Percentiles rank a stretch among this genome's conserved stretches.
phyloP scores from a whole-genome alignment of 2,329 filamentous ascomycete genomes.

The Alternaria ethzedia region DNA sequence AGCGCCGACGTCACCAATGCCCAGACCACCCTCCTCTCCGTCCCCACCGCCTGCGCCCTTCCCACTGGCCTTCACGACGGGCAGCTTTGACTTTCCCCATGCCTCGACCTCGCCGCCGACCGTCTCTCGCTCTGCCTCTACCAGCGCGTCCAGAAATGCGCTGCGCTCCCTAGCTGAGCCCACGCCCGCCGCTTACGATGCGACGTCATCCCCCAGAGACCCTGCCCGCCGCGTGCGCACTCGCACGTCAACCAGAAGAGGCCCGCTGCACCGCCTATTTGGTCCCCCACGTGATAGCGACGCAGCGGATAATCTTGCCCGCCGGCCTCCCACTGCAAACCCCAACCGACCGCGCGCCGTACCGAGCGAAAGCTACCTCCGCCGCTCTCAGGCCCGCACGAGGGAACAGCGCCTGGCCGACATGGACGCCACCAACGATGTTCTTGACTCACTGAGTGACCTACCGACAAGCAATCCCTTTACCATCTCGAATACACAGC shows the following conservation, averaged over 20 bases:
- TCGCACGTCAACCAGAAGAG: conserved; percentile 18
- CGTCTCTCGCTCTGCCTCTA: conserved; percentile 6
- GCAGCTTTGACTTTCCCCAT: conserved; percentile 55
- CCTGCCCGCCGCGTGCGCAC: conserved; percentile 14
- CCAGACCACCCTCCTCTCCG: conserved; percentile 36
- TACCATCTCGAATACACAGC: conserved; percentile 6
- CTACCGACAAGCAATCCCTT: conserved; percentile 23
- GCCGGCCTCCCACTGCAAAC: conserved; percentile 26
- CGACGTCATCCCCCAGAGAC: conserved; percentile 11
- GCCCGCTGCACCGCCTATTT: conserved; percentile 27
- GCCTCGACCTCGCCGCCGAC: conserved; percentile 42
- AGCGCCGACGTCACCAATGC: conserved; percentile 37
- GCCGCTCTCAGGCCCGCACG: conserved; percentile 41
- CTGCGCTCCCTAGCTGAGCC: conserved; percentile 13
- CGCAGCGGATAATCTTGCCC: conserved; percentile 12
- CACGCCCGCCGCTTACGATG: conserved; percentile 12
- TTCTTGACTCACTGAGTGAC: conserved; percentile 33
- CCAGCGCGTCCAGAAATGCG: conserved; percentile 7
- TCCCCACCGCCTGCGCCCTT: conserved; percentile 37
- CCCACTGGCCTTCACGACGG: conserved; percentile 39
- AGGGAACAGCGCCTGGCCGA: conserved; percentile 30
- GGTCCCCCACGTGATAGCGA: conserved; percentile 31
- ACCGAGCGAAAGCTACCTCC: conserved; percentile 46
- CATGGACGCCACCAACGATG: conserved; percentile 28
- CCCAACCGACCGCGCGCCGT: conserved; percentile 41